Conservation (phyloP, 192 early-diverging fungal species). For the Gigaspora rosea region DNA sequence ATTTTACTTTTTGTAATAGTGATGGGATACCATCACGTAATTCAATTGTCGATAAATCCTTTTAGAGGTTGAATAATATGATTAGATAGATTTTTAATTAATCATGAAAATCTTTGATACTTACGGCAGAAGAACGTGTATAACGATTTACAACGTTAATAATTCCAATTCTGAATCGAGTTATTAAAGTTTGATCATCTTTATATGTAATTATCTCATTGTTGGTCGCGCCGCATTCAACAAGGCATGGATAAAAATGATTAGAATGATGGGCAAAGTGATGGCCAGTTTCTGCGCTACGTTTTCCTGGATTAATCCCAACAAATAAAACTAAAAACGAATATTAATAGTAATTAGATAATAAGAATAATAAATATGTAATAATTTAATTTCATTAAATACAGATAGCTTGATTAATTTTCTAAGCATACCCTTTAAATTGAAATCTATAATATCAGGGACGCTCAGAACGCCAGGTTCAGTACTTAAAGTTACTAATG, state of each 20-base stretch:
- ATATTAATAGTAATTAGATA: not conserved
- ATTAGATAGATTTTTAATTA: not conserved
- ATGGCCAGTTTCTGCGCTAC: constrained; percentile 55
- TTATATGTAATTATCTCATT: constrained; percentile 49
- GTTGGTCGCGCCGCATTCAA: constrained; percentile 47
- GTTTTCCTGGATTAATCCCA: constrained; percentile 70
- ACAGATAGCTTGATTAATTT: not conserved
- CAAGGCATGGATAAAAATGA: constrained; percentile 74
- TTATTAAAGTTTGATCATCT: constrained; percentile 54
- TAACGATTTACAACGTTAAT: constrained; percentile 66
- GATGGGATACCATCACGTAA: constrained; percentile 61
- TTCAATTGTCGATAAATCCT: constrained; percentile 60
- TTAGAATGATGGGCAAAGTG: constrained; percentile 75
- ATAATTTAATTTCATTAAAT: not conserved
- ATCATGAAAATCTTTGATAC: not conserved
- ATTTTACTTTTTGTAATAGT: constrained; percentile 61
- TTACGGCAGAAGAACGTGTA: constrained; percentile 43
- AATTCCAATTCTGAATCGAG: constrained; percentile 59
- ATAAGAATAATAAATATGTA: not conserved
- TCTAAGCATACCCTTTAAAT: not conserved
- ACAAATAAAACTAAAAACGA: constrained; percentile 60
- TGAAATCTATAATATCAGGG: constrained; percentile 6
- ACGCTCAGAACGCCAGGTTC: not conserved
- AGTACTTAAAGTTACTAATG: not conserved
- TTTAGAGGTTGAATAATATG: not conserved